Base-by-base conservation (phyloP, 257 asterid genomes). In the Gardenia jasminoides region DNA sequence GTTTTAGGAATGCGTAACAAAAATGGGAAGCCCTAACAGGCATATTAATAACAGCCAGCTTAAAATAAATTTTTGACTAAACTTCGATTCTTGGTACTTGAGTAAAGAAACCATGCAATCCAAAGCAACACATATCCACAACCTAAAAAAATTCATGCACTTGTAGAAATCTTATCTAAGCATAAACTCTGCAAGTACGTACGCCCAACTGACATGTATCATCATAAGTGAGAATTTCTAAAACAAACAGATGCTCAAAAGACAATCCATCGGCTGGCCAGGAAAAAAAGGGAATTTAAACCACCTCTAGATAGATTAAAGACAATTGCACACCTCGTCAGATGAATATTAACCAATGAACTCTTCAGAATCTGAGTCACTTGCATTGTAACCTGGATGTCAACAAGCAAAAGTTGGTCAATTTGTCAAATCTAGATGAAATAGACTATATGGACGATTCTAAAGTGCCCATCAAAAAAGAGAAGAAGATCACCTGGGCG, bases 291-390 rank as follows among this genome's bases (percentile, higher is more conserved):
- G 17, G 48, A 50, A 39, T 48, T 30, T 70, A 65, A 78, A 89
- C 78, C 76, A 89, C 91, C 83, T 76, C 61, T 61, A 64, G 56
- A 70, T 76, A 76, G 61, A 76, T 16, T 67, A 78, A 36, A 76
- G 48, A 76, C 22, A 50, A 71, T 54, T 46, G 59, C 64, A 13
- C 44, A 30, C 31, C 28, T 19, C 39, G 16, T 28, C 10, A 20
- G 26, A 81, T 88, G 91, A 89, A 59, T 88, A 81, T 17, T 79
- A 86, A 70, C 50, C 81, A 20, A 47, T 81, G 41, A 71, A 43
- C 69, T 90, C 88, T 77, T 92, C 94, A 10, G 96, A 89, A 86
- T 92, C 96, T 0, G 96, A 92, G 83, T 92, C 97, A 74, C 97
- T 92, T 39, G 91, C 94, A 80, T 88, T 92, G 82, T 92, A 92